Evolutionary conservation across 2,329 filamentous ascomycete genomes (phyloP), one percentile per base, ranked within the genome.

Genomic region (Annulohypoxylon truncatum): DNA sequence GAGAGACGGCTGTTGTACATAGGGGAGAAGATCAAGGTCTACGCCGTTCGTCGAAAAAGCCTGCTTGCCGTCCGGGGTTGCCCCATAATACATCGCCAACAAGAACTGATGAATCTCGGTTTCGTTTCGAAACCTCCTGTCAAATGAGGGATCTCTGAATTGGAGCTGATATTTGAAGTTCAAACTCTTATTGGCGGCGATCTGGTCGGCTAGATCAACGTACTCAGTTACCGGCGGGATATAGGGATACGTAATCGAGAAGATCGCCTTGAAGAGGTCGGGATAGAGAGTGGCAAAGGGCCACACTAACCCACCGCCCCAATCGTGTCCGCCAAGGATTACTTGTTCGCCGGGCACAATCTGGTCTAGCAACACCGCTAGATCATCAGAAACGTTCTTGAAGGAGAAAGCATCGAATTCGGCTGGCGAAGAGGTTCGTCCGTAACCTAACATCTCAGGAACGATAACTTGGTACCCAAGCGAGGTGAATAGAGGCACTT

Each of bases 271-370:
- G 48, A 92, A 81, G 4, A 92, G 81, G 2, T 85, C 76, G 0
- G 90, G 90, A 70, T 90, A 82, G 80, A 84, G 88, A 52, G 89
- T 84, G 8, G 89, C 88, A 31, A 88, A 80, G 26, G 89, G 84
- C 78, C 89, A 92, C 48, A 88, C 86, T 8, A 90, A 81, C 6
- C 82, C 82, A 71, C 89, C 90, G 74, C 90, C 90, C 87, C 90
- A 92, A 75, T 93, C 90, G 77, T 93, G 90, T 7, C 90, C 90
- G 26, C 90, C 89, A 10, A 93, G 81, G 35, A 92, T 87, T 70
- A 92, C 88, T 18, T 66, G 65, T 42, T 67, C 26, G 79, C 79
- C 12, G 77, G 78, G 26, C 46, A 90, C 77, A 35, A 86, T 83
- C 46, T 78, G 79, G 6, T 65, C 52, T 13, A 87, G 84, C 26